Percentiles rank a stretch among this genome's conserved stretches.
phyloP scores from a whole-genome alignment of 1,284 basidiomycete genomes.

The Ustilago loliicola region DNA sequence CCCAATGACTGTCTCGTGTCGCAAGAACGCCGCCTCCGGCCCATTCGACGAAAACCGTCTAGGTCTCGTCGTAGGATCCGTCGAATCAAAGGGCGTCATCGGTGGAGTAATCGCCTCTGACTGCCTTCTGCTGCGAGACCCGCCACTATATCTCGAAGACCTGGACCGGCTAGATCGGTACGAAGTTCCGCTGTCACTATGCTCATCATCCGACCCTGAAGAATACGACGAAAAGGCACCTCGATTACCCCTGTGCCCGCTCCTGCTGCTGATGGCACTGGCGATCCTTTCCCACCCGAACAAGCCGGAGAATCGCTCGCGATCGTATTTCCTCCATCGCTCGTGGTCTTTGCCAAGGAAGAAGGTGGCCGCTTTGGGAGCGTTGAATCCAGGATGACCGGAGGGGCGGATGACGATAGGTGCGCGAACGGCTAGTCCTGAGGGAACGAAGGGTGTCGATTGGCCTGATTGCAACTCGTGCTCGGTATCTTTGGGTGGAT shows the following conservation, averaged over 20 bases:
- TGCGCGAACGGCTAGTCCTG: conserved; percentile 27
- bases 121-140: conserved; percentile 28
- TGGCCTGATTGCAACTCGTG: conserved; percentile 11
- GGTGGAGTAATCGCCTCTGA: conserved; percentile 38
- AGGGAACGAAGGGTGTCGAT: conserved; percentile 10
- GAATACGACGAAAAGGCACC: conserved; percentile 44
- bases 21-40: conserved; percentile 57
- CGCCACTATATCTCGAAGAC: conserved; percentile 36
- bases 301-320: conserved; percentile 47
- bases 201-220: conserved; percentile 43
- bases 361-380: conserved; percentile 59
- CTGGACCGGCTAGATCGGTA: conserved; percentile 41
- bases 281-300: conserved; percentile 48
- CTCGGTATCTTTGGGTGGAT: conserved; percentile 38
- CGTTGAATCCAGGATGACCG: conserved; percentile 46
- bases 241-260: conserved; percentile 31
- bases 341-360: conserved; percentile 68
- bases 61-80: conserved; percentile 16
- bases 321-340: conserved; percentile 62
- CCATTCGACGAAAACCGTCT: conserved; percentile 60
- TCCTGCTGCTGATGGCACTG: conserved; percentile 50
- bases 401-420: conserved; percentile 52
- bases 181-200: conserved; percentile 43
- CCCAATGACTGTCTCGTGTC: conserved; percentile 65
- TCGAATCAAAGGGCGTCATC: conserved; percentile 37